Evolutionary conservation across 2,329 filamentous ascomycete species (phyloP), one percentile per base, ranked within the genome.

Genomic region (Raffaelea ambrosiae): DNA sequence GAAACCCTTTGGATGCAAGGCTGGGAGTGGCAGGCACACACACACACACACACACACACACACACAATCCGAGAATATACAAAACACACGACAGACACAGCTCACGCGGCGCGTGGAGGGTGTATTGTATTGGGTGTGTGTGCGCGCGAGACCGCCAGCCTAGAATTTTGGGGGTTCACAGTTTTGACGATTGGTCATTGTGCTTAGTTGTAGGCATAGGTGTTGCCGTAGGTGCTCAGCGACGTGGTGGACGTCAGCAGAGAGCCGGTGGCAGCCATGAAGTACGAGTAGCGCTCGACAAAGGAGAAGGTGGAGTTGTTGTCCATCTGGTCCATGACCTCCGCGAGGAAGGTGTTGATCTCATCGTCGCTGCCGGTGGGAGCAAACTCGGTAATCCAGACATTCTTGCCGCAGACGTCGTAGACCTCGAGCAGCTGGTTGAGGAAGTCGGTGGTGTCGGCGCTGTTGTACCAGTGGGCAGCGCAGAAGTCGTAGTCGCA

Each of bases 361-460:
- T 71, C 61, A 21, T 69, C 65, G 38, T 68, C 64, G 46, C 63
- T 64, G 49, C 69, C 73, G 31, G 64, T 59, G 46, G 77, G 72
- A 21, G 73, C 80, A 54, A 84, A 84, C 70, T 85, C 81, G 48
- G 79, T 83, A 48, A 84, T 65, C 75, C 76, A 83, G 61, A 85
- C 63, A 41, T 70, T 69, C 67, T 72, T 72, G 58, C 62, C 66
- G 60, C 74, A 77, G 51, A 63, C 58, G 36, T 64, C 48, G 59
- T 73, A 55, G 51, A 74, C 73, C 26, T 68, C 51, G 51, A 67
- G 54, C 48, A 83, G 59, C 62, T 83, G 77, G 36, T 60, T 51
- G 54, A 81, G 75, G 63, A 84, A 79, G 39, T 71, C 62, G 22
- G 65, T 60, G 48, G 70, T 70, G 46, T 68, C 59, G 16, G 72